phyloP scores from a whole-genome alignment of 441 rosid species.

The Syzygium syzygioides region DNA sequence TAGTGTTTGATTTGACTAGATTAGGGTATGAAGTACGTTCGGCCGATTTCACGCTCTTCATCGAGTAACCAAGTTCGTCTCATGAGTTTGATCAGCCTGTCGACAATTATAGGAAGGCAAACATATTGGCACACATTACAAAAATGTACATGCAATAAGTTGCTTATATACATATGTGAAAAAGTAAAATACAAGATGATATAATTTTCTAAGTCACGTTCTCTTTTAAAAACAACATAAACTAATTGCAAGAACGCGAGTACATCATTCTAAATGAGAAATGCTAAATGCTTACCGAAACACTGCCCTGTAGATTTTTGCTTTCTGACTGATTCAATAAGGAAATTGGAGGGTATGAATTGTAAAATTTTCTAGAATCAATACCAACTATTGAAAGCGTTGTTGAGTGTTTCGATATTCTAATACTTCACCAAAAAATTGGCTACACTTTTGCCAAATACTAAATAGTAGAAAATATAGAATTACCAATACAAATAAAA shows the following conservation, averaged over 20 bases:
- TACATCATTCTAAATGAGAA: not conserved
- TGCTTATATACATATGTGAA: not conserved
- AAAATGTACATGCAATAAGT: no score
- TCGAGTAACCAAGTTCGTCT: no score
- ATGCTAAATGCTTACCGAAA: fast-evolving
- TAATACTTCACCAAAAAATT: not conserved
- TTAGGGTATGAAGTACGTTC: no score
- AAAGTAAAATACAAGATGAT: not conserved
- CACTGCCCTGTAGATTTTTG: not conserved
- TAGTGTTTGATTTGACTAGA: no score
- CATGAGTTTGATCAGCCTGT: no score
- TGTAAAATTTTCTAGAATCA: not conserved
- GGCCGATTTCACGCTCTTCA: no score
- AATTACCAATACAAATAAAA: not conserved
- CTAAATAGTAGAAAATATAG: not conserved
- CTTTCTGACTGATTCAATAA: not conserved
- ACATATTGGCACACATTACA: no score
- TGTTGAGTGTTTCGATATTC: fast-evolving
- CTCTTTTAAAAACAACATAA: no score
- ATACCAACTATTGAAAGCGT: not conserved
- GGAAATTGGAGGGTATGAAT: not conserved
- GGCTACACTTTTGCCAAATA: not conserved
- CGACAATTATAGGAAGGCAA: no score
- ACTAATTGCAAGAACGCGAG: not conserved
- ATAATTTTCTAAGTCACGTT: no score